Conservation (phyloP, 345 rosid species). For the Brassica carinata region DNA sequence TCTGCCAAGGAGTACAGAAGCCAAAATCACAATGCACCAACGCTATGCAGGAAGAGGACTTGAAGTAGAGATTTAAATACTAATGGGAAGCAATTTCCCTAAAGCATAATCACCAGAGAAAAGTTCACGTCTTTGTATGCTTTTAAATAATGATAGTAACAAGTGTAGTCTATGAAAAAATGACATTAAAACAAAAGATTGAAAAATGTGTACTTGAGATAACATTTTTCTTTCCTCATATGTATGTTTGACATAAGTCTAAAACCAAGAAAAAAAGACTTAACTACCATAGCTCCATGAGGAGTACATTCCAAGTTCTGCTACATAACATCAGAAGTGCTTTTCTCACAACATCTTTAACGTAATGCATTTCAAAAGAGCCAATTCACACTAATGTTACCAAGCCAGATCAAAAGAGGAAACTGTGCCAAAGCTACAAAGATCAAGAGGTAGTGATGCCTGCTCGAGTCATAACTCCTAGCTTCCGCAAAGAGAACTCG, state of each 20-base stretch:
- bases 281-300: conserved; percentile 23
- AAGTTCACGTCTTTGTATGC: conserved; percentile 27
- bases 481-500: conserved; percentile 91
- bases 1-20: conserved; percentile 56
- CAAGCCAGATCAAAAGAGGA: conserved; percentile 90
- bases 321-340: conserved; percentile 37
- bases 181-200: not conserved
- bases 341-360: conserved; percentile 36
- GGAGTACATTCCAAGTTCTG: conserved; percentile 18
- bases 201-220: conserved; percentile 11
- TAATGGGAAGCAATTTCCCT: no score
- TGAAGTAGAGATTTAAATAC: conserved; percentile 37
- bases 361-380: conserved; percentile 50
- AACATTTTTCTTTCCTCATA: conserved; percentile 26
- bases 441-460: conserved; percentile 84
- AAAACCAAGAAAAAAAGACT: conserved; percentile 5
- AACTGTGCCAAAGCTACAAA: conserved; percentile 86
- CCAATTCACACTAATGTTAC: conserved; percentile 90
- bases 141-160: conserved; percentile 15
- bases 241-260: conserved; percentile 23
- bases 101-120: not conserved
- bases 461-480: conserved; percentile 84
- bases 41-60: conserved; percentile 25
- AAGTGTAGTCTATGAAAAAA: conserved; percentile 7
- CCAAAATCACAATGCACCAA: conserved; percentile 49